Evolutionary conservation across 2,329 filamentous ascomycete genomes (phyloP), one percentile per base, ranked within the genome.

Genomic region (Ophiocordyceps camponoti-rufipedis): DNA sequence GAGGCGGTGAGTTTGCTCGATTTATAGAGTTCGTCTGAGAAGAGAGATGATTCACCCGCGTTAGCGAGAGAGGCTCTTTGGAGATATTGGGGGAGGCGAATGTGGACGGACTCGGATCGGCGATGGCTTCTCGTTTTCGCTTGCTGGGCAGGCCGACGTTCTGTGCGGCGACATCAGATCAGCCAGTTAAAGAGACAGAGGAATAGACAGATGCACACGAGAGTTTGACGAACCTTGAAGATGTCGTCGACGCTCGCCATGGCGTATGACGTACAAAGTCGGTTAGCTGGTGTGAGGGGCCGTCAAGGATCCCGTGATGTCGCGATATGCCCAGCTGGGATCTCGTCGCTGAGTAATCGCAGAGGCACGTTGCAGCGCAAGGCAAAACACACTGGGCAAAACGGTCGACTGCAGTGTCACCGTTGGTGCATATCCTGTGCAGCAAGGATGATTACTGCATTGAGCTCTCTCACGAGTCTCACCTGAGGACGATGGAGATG

Each of bases 11-110:
- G 55, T 48, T 75, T 78, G 40, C 69, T 72, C 5, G 75, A 71
- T 58, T 82, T 82, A 64, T 81, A 80, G 46, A 79, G 65, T 51
- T 80, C 67, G 53, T 70, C 77, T 80, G n/a, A 29, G n/a, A 13
- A 28, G 16, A 19, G 12, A 8, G 5, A 16, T 14, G 29, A 19
- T 16, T 33, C 12, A n/a, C n/a, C 33, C 4, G 29, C 8, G 33
- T 35, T 14, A n/a, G 33, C 9, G 35, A 38, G 7, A 16, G 35
- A 16, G 23, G 23, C 5, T 23, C 23, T 23, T 23, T 23, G 23
- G 23, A 23, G 23, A 23, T 23, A 38, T 2, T 16, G n/a, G 35
- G 9, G n/a, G 14, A 14, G n/a, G 5, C 35, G 14, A 38, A 7
- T 38, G 35, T 5, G n/a, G 42, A 62, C 72, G 51, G 58, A 82